Percentiles rank a stretch among this genome's conserved stretches.
phyloP scores from a whole-genome alignment of 2,329 filamentous ascomycete species.

The Aspergillus pseudoglaucus region DNA sequence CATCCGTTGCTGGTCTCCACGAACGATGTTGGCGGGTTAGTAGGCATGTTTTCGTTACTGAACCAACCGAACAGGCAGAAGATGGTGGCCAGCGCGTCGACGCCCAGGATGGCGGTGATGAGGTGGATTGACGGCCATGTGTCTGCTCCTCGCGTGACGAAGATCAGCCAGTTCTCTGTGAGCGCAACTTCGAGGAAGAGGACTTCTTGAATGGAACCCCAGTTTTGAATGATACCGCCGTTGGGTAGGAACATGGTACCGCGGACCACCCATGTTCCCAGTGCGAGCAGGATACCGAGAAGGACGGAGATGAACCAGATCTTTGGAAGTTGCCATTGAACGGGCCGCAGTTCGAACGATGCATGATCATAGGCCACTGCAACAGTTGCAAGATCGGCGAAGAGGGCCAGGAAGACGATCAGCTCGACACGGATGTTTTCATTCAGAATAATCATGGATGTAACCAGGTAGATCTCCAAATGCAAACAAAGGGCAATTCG shows the following conservation, averaged over 20 bases:
- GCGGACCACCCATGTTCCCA: conserved; percentile 68
- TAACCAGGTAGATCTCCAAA: conserved; percentile 69
- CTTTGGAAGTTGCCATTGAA: conserved; percentile 77
- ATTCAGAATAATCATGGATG: conserved; percentile 73
- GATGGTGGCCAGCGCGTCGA: conserved; percentile 65
- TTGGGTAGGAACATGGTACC: conserved; percentile 62
- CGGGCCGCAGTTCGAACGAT: conserved; percentile 68
- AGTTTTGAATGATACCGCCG: conserved; percentile 69
- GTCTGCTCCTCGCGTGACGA: conserved; percentile 77
- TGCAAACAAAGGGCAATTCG: conserved; percentile 69
- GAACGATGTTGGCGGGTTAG: conserved; percentile 18
- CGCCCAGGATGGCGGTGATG: conserved; percentile 62
- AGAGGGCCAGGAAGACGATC: conserved; percentile 72
- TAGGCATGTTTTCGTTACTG: conserved; percentile 44
- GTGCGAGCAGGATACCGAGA: conserved; percentile 61
- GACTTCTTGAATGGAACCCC: conserved; percentile 67
- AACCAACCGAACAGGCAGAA: conserved; percentile 75
- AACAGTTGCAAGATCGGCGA: conserved; percentile 73
- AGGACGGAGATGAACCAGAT: conserved; percentile 63
- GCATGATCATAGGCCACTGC: conserved; percentile 78
- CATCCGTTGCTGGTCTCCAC: conserved; percentile 45
- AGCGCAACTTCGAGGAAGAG: conserved; percentile 86
- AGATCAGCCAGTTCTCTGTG: conserved; percentile 94
- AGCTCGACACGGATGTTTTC: conserved; percentile 68
- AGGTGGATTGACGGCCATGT: conserved; percentile 70